Conservation (phyloP, 208 protist genomes). For the Trypanosoma platydactyli region DNA sequence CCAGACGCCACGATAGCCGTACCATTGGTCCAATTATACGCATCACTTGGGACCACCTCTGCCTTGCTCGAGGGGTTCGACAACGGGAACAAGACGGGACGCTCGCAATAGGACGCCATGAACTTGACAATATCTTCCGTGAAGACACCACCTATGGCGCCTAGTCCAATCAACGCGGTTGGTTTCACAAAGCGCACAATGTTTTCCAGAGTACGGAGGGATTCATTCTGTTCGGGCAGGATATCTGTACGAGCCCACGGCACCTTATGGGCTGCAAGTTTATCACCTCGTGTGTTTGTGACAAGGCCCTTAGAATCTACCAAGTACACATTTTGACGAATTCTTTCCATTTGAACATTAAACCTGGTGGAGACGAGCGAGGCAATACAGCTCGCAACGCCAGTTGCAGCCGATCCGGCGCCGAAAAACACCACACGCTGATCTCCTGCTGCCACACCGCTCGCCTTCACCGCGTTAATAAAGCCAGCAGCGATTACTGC, state of each 20-base stretch:
- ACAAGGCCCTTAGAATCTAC: slow-evolving; percentile 93
- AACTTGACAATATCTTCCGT: slow-evolving; percentile 91
- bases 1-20: slow-evolving; percentile 94
- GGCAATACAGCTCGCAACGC: slow-evolving; percentile 95
- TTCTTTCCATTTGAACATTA: slow-evolving; percentile 70
- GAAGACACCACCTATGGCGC: slow-evolving; percentile 91
- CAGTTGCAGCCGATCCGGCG: slow-evolving; percentile 93
- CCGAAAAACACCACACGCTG: slow-evolving; percentile 90
- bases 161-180: slow-evolving; percentile 94
- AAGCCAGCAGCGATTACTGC: slow-evolving; percentile 93
- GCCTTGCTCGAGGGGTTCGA: slow-evolving; percentile 93
- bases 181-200: slow-evolving; percentile 92
- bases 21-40: slow-evolving; percentile 93
- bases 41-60: slow-evolving; percentile 92
- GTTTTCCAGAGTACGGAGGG: slow-evolving; percentile 52
- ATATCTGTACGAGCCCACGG: slow-evolving; percentile 85
- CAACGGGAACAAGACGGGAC: slow-evolving; percentile 96
- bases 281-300: slow-evolving; percentile 77
- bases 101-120: slow-evolving; percentile 73
- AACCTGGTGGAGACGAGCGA: slow-evolving; percentile 59
- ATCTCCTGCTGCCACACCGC: slow-evolving; percentile 25
- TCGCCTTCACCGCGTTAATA: slow-evolving; percentile 80
- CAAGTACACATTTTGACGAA: slow-evolving; percentile 88
- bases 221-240: slow-evolving; percentile 60
- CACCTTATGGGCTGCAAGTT: slow-evolving; percentile 86